These are phyloP conservation scores for Zea luxurians DNA, from an alignment of 176 grass and related monocot genomes.

Conservation along the genomic window DNA sequence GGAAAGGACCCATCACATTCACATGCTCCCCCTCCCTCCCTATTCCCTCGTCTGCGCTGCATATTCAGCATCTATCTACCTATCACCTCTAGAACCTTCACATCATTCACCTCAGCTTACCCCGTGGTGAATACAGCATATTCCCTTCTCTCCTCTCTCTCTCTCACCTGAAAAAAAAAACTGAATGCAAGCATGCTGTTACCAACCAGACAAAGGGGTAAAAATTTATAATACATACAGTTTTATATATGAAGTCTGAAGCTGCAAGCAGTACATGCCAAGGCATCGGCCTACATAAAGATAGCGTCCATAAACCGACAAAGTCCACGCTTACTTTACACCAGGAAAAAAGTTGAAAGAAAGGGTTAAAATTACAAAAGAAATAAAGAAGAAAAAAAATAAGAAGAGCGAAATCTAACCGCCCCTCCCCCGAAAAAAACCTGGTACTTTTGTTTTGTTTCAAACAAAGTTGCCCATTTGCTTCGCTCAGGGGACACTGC, in stretches of 20 bases:
- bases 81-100: constrained; percentile 13
- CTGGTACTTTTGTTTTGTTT: constrained; percentile 17
- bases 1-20: constrained; percentile 15
- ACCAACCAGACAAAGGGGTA: no score
- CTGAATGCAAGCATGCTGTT: not conserved
- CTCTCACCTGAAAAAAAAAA: no score
- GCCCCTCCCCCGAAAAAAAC: constrained; percentile 25
- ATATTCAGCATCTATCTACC: no score
- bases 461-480: constrained; percentile 39
- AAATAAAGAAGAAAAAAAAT: not conserved
- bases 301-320: constrained; percentile 32
- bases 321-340: constrained; percentile 38
- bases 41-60: no score
- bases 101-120: not conserved
- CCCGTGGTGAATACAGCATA: not conserved
- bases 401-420: not conserved
- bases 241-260: no score
- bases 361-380: constrained; percentile 31
- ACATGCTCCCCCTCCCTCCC: not conserved
- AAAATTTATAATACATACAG: no score
- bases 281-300: constrained; percentile 18
- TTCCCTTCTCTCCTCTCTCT: no score
- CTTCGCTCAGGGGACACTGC: constrained; percentile 8
- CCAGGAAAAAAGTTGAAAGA: not conserved
- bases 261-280: not conserved